A percentile compares a stretch with the other conserved stretches of the same genome.
Conservation (phyloP, 441 rosid species). For the Macaranga tanarius region DNA sequence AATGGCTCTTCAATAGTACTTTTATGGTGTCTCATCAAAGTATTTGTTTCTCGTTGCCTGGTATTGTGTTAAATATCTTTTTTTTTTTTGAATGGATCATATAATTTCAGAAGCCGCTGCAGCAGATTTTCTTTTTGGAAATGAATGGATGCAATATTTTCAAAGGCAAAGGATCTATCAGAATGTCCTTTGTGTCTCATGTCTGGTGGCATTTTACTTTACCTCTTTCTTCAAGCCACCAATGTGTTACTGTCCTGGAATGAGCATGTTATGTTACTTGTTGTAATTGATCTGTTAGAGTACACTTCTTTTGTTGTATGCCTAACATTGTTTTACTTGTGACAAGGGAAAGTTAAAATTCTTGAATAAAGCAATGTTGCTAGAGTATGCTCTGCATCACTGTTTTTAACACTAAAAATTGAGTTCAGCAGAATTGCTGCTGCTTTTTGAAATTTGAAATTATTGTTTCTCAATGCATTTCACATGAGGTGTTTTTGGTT, state of each 20-base stretch:
- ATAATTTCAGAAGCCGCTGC: background rate
- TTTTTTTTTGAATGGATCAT: background rate
- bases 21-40: background rate
- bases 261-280: background rate
- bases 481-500: background rate
- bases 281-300: background rate
- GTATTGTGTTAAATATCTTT: background rate
- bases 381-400: too few species aligned
- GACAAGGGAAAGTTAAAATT: background rate
- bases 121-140: too few species aligned
- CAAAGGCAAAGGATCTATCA: background rate
- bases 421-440: background rate
- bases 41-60: background rate
- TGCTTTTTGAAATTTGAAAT: background rate
- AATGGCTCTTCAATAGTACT: constrained; percentile 3
- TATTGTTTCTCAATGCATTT: background rate
- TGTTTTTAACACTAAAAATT: background rate
- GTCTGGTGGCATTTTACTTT: background rate
- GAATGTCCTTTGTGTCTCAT: background rate
- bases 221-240: background rate
- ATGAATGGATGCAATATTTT: background rate
- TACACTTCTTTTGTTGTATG: background rate
- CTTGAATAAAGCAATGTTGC: background rate
- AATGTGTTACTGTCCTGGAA: background rate
- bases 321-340: background rate